Percentiles rank a stretch among this genome's conserved stretches.
Conservation (phyloP, 2,329 filamentous ascomycete genomes). For the Clarireedia paspali region DNA sequence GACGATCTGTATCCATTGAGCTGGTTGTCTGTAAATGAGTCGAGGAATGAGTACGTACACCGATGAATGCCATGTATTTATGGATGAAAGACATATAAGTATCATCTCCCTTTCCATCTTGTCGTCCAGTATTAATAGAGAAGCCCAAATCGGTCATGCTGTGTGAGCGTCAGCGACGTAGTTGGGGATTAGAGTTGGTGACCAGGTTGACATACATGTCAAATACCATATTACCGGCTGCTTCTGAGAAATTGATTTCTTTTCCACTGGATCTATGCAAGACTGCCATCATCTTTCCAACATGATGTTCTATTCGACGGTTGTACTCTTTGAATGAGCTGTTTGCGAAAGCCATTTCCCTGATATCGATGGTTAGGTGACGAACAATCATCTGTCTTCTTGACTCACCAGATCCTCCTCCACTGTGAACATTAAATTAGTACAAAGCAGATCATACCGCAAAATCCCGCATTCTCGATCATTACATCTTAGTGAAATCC, state of each 20-base stretch:
- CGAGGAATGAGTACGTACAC: not conserved
- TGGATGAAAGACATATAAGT: slow-evolving; percentile 15
- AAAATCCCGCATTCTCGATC: not conserved
- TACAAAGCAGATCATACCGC: not conserved
- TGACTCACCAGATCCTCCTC: slow-evolving; percentile 12
- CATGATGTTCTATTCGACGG: slow-evolving; percentile 12
- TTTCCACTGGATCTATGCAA: not conserved
- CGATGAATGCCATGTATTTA: slow-evolving; percentile 10
- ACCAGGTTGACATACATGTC: slow-evolving; percentile 10
- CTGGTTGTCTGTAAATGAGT: not conserved
- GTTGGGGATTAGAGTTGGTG: not conserved
- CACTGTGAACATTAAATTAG: slow-evolving; percentile 2
- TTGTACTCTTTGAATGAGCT: slow-evolving; percentile 13
- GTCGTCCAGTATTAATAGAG: slow-evolving; percentile 12
- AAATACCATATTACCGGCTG: slow-evolving; percentile 12
- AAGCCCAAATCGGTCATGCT: slow-evolving; percentile 17
- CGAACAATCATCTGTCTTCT: not conserved
- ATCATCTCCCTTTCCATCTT: slow-evolving; percentile 12
- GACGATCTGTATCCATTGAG: slow-evolving; percentile 3
- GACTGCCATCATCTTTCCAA: slow-evolving; percentile 7
- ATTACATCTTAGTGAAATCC: not conserved
- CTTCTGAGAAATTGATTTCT: slow-evolving; percentile 9
- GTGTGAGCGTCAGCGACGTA: too few relatives aligned
- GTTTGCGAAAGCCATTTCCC: slow-evolving; percentile 12
- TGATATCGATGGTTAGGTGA: not conserved